Evolutionary conservation across 192 early-diverging fungal genomes (phyloP).

Genomic region (Haplosporangium gracile): DNA sequence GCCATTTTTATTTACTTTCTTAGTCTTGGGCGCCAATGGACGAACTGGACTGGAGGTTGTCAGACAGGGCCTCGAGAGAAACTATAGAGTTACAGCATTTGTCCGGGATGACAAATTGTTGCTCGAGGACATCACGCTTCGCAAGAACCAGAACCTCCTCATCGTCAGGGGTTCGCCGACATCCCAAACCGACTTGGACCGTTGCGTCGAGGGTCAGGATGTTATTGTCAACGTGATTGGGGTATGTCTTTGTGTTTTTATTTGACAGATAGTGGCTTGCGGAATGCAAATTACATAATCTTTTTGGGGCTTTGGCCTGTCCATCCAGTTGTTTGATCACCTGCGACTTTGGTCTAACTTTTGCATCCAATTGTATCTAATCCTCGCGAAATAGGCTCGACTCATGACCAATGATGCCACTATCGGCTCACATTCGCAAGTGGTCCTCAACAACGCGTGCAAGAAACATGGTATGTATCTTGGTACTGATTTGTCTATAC

Average conservation of each 20-base stretch:
- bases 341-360: not conserved
- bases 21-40: conserved; percentile 56
- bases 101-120: conserved; percentile 45
- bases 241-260: conserved; percentile 18
- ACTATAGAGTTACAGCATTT: conserved; percentile 55
- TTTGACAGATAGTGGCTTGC: not conserved
- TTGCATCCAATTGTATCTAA: not conserved
- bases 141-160: conserved; percentile 55
- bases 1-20: not conserved
- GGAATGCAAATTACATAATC: not conserved
- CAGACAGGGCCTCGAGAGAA: conserved; percentile 50
- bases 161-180: conserved; percentile 51
- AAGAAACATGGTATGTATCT: conserved; percentile 47
- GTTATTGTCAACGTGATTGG: conserved; percentile 58
- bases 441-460: conserved; percentile 46
- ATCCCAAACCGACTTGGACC: conserved; percentile 48
- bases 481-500: not conserved
- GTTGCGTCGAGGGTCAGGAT: conserved; percentile 57
- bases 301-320: not conserved
- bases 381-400: conserved; percentile 24
- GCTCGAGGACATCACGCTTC: conserved; percentile 33
- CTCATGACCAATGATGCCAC: conserved; percentile 48
- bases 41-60: conserved; percentile 54
- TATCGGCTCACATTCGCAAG: conserved; percentile 51
- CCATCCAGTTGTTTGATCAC: not conserved